Conservation (phyloP, 2,329 filamentous ascomycete genomes). For the Sarocladiaceae sp. region DNA sequence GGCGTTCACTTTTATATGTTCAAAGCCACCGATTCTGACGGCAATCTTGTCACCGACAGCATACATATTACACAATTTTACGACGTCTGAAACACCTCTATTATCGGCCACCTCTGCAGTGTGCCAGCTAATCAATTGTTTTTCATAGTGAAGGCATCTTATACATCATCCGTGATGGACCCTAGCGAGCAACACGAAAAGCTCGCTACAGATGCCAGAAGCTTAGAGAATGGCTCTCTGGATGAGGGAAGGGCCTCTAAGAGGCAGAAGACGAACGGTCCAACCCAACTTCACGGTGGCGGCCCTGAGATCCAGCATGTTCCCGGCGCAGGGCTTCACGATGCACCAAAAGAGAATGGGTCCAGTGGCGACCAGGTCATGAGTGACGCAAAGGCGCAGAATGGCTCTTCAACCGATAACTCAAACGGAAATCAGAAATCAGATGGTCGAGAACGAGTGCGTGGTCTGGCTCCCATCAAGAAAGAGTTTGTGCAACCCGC, state of each 20-base stretch:
- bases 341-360: slow-evolving; percentile 15
- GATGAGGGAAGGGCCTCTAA: slow-evolving; percentile 45
- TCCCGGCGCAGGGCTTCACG: slow-evolving; percentile 16
- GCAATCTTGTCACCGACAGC: no score
- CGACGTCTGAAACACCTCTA: no score
- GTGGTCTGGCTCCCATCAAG: slow-evolving; percentile 65
- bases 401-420: slow-evolving; percentile 15
- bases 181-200: not conserved
- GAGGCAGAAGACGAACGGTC: slow-evolving; percentile 47
- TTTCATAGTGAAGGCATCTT: no score
- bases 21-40: not conserved
- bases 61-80: no score
- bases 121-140: no score
- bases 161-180: not conserved
- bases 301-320: slow-evolving; percentile 9
- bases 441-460: slow-evolving; percentile 28
- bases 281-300: slow-evolving; percentile 14
- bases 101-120: no score
- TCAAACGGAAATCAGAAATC: slow-evolving; percentile 13
- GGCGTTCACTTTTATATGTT: not conserved
- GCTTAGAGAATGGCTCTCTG: not conserved
- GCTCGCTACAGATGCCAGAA: slow-evolving; percentile 11
- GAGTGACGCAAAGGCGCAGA: not conserved
- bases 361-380: slow-evolving; percentile 12
- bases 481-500: slow-evolving; percentile 46